These are phyloP conservation scores for Exophiala oligosperma DNA, from an alignment of 2,329 filamentous ascomycete genomes.

Conservation along the genomic window DNA sequence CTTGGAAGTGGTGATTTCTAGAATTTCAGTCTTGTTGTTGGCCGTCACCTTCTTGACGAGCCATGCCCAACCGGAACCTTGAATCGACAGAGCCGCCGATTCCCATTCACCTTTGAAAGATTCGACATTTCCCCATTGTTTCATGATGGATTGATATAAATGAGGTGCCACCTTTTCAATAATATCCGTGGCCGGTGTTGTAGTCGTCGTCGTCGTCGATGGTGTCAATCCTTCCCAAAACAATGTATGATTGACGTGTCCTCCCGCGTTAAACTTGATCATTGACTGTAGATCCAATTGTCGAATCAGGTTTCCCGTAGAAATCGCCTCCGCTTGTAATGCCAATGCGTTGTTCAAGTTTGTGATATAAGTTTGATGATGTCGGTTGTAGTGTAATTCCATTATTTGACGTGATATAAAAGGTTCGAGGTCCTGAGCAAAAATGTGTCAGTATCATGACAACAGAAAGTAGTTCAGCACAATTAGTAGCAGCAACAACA, in stretches of 20 bases:
- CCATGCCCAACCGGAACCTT: constrained; percentile 90
- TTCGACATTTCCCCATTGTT: constrained; percentile 68
- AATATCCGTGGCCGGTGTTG: constrained; percentile 30
- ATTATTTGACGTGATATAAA: constrained; percentile 85
- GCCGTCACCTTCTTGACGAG: constrained; percentile 65
- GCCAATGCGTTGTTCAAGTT: constrained; percentile 79
- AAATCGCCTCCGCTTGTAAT: constrained; percentile 63
- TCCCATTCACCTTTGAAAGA: constrained; percentile 67
- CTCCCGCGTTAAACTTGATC: constrained; percentile 66
- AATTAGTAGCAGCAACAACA: no score
- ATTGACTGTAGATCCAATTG: constrained; percentile 61
- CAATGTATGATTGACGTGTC: constrained; percentile 63
- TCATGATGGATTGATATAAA: constrained; percentile 61
- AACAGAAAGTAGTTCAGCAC: no score
- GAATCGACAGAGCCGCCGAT: constrained; percentile 66
- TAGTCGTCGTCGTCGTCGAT: accelerated
- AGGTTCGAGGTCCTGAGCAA: constrained; percentile 23
- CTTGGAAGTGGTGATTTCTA: constrained; percentile 78
- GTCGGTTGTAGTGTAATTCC: constrained; percentile 92
- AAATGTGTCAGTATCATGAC: neutral
- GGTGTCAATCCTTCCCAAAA: constrained; percentile 79
- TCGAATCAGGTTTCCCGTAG: constrained; percentile 54
- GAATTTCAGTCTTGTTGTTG: constrained; percentile 40
- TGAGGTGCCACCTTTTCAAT: constrained; percentile 55
- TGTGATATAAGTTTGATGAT: constrained; percentile 92